These are phyloP conservation scores for Arthrobotrys iridis DNA, from an alignment of 2,329 filamentous ascomycete genomes.

Conservation along the genomic window DNA sequence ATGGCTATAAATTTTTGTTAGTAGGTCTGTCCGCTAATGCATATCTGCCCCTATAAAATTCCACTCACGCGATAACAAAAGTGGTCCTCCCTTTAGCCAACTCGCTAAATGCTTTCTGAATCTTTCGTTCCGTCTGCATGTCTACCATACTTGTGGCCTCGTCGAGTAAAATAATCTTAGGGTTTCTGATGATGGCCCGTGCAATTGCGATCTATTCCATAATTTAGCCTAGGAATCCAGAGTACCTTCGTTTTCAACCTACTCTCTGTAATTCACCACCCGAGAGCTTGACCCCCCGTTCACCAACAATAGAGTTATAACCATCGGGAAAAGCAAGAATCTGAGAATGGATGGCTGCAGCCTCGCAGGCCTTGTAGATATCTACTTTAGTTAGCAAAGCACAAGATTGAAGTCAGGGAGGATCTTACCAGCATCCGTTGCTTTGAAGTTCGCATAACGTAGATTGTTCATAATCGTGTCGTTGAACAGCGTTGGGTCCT, in stretches of 20 bases:
- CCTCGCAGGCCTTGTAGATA: constrained; percentile 70
- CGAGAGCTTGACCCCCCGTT: constrained; percentile 65
- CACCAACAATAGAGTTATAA: constrained; percentile 65
- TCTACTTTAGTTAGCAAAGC: constrained; percentile 60
- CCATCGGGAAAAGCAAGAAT: constrained; percentile 69
- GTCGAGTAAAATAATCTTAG: constrained; percentile 64
- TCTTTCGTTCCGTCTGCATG: constrained; percentile 63
- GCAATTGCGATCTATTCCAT: constrained; percentile 58
- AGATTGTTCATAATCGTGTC: constrained; percentile 73
- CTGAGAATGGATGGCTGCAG: constrained; percentile 73
- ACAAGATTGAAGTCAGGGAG: neutral
- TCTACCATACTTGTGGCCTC: constrained; percentile 67
- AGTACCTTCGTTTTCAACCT: neutral
- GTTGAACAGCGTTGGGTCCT: constrained; percentile 72
- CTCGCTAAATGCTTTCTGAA: constrained; percentile 65
- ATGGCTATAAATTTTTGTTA: constrained; percentile 64
- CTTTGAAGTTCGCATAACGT: constrained; percentile 71
- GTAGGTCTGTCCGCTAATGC: neutral
- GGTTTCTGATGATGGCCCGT: constrained; percentile 62
- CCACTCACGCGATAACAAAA: constrained; percentile 65
- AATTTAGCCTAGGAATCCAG: constrained; percentile 10
- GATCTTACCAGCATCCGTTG: constrained; percentile 65
- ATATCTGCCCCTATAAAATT: constrained; percentile 55
- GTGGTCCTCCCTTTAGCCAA: constrained; percentile 66
- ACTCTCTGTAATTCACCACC: constrained; percentile 67